Base-by-base conservation (phyloP, 495 filamentous ascomycete genomes). In the Penicillium angulare region DNA sequence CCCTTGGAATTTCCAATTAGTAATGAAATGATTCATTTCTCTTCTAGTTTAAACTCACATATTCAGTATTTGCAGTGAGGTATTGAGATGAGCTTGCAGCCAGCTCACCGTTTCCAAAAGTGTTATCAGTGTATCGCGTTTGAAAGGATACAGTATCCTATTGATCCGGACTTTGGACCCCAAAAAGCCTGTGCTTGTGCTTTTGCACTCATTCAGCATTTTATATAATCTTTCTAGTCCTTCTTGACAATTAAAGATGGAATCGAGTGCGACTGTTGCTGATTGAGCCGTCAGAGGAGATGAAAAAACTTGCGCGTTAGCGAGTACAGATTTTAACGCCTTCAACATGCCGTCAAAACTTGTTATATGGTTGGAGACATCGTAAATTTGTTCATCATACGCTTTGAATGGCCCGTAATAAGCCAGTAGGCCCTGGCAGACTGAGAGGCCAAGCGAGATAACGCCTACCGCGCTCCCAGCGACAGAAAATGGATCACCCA, bases 401-500 rank as follows among this genome's bases (percentile, higher is more conserved):
- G 26, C 33, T n/a, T 43, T 47, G 24, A 40, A 65, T 7, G 56
- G 23, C 1, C 45, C 49, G 32, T 58, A 63, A 32, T 61, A 68
- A 10, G 50, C 32, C 5, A 55, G 2, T 0, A 68, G 43, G 9
- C 51, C 53, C 26, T 63, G 51, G 23, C 53, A 61, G 12, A 65
- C 48, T 5, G 49, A 39, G 7, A 68, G 34, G 36, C 61, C 64
- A 12, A 67, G 52, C 6, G 64, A 67, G 12, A 65, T 45, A 5
- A 67, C 44, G 1, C 62, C 64, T 1, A 48, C 59, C 7, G 56
- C 59, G 27, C 50, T 52, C 8, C 45, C 34, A 6, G 49, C 42
- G 1, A 61, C 16, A 17, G 61, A 63, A 21, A 68, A 49, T 7
- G 60, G 57, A 24, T 66, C 63, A 3, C 27, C 43, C 65, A 68